Evolutionary conservation across 805 yeast species (phyloP).

Genomic region (Sugiyamaella mastotermitis): DNA sequence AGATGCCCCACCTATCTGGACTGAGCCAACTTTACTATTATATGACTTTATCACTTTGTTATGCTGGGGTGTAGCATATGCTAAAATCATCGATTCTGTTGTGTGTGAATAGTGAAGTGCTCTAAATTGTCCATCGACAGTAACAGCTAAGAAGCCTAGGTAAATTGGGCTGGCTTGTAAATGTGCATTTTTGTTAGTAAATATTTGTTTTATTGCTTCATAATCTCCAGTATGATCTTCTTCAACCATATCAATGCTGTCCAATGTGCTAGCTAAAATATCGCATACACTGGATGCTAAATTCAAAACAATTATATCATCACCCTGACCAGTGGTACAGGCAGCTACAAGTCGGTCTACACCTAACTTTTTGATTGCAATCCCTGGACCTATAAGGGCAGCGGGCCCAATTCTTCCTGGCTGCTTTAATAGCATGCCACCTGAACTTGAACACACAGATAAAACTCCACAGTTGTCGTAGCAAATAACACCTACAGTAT

Average conservation of each 20-base stretch:
- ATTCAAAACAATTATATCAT: slow-evolving; percentile 30
- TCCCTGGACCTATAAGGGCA: slow-evolving; percentile 35
- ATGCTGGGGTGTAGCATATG: slow-evolving; percentile 13
- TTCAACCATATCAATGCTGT: too few relatives aligned
- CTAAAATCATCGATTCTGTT: slow-evolving; percentile 21
- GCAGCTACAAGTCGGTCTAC: slow-evolving; percentile 14
- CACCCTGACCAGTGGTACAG: slow-evolving; percentile 37
- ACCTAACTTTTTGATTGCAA: slow-evolving; percentile 14
- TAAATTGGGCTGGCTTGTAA: slow-evolving; percentile 16
- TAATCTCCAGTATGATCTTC: too few relatives aligned
- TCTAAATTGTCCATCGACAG: slow-evolving; percentile 1
- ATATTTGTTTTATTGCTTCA: too few relatives aligned
- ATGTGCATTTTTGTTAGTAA: background rate
- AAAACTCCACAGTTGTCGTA: slow-evolving; percentile 21
- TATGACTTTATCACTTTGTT: background rate
- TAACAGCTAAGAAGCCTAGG: slow-evolving; percentile 13
- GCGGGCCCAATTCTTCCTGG: slow-evolving; percentile 40
- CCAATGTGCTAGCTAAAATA: background rate
- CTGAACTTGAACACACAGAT: slow-evolving; percentile 34
- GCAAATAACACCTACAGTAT: slow-evolving; percentile 37
- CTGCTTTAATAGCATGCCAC: slow-evolving; percentile 33
- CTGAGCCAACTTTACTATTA: background rate
- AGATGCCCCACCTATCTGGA: background rate
- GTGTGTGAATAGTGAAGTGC: slow-evolving; percentile 18
- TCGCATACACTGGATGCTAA: slow-evolving; percentile 23